Evolutionary conservation across 2,329 filamentous ascomycete species (phyloP), one percentile per base, ranked within the genome.

Genomic region (Aspergillus candidus): DNA sequence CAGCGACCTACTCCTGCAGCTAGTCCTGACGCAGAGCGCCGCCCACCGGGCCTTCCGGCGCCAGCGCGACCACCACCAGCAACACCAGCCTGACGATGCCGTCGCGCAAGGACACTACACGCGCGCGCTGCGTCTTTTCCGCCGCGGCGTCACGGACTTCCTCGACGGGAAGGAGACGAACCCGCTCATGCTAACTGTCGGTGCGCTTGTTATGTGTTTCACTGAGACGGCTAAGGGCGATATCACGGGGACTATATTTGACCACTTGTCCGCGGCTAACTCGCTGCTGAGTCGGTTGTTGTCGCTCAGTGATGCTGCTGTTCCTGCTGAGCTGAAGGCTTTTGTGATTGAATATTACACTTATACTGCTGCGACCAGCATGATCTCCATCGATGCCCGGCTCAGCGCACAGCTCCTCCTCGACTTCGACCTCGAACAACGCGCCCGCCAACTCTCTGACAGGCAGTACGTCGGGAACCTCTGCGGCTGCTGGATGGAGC

Each of bases 281-380:
- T 67, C 68, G 2, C 52, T 74, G 10, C 49, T 74, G 8, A 60
- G 62, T 7, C 62, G 61, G 2, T 50, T 73, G 2, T 57, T 73
- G 4, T 57, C 55, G 1, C 52, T 65, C 4, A 59, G 58, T 4
- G 58, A 65, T 33, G 49, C 56, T 0, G 57, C 66, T 3, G 50
- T 67, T 3, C 61, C 62, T 2, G 60, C 63, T 11, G 63, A 70
- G 8, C 48, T 75, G 3, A 64, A 67, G 22, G 66, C 72, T 22
- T 74, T 74, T 39, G 63, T 75, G 3, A 64, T 73, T 36, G 72
- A 75, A 53, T 74, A 74, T 32, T 74, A 73, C 47, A 66, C 71
- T 46, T 72, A 75, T 54, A 73, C 71, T 36, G 66, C 69, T 3
- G 65, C 69, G 3, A 65, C 70, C 6, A 74, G 71, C 52, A 72